Evolutionary conservation across 768 basidiomycete genomes (phyloP), one percentile per base, ranked within the genome.

Genomic region (Boletales sp.): DNA sequence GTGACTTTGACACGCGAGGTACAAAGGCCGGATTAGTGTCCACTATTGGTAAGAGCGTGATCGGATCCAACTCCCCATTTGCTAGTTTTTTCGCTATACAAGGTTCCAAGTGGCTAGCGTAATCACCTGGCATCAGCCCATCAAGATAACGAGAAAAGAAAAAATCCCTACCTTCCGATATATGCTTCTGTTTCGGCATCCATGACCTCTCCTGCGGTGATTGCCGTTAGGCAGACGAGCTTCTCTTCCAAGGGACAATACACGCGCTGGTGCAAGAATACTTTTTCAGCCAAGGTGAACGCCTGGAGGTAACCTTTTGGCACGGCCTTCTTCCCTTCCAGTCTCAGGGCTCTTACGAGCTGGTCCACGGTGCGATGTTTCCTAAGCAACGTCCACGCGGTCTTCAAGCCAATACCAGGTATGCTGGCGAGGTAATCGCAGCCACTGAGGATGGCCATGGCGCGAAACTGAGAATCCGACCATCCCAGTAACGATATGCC

Each of bases 401-500:
- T 98, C 77, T 97, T 98, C 62, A 99, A 70, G 8, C 97, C 97
- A 36, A 99, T 75, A 2, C 95, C 95, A 19, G 80, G 81, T 43
- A 99, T 90, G 57, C 90, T 94, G 9, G 90, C 81, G 18, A 98
- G 76, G 68, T 95, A 95, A 65, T 95, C 93, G 64, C 93, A 95
- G 14, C 93, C 93, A 54, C 87, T 90, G 47, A 95, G 73, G 65
- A 95, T 94, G 3, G 92, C 87, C 92, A 95, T 97, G 36, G 88
- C 77, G 19, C 95, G 81, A 63, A 98, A 97, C 67, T 97, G 88
- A 10, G 74, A 71, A 61, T 95, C 92, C 19, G 87, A 83, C 94
- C 94, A 97, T 14, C 91, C 90, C 41, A 82, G 70, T 51, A 98
- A 81, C 21, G 90, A 87, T 59, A 92, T 84, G 40, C 76, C 75